Base-by-base conservation (phyloP, 768 basidiomycete species). In the Mycena indigotica region DNA sequence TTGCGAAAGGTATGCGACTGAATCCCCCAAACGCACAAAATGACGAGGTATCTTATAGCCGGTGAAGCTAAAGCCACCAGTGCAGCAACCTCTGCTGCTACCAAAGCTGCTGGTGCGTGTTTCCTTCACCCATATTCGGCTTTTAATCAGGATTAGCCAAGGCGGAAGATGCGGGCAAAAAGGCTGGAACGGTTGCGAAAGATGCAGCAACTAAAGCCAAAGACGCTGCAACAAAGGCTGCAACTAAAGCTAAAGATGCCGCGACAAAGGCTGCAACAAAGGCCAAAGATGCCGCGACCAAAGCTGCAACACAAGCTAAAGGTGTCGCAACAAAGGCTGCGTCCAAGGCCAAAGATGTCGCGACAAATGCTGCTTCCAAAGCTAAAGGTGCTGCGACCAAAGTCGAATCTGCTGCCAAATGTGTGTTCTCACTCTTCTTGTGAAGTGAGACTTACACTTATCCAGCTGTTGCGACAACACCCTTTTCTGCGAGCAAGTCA, bases 341-440 rank as follows among this genome's bases (percentile, higher is more conserved):
- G 15, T 35, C 15, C 5, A 55, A 35, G 16, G 53, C 28, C 19
- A 56, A 58, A 39, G 21, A 35, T 8, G 30, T 5, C 38, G 30
- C 53, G 24, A 52, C 40, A 5, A 54, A 49, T 3, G 28, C 29
- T 26, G 60, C 26, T n/a, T 35, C 24, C 2, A 50, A 28, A 3
- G 51, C 50, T 44, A 63, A 63, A 28, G 54, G 44, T 29, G n/a
- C 59, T 50, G 46, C 57, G 50, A 26, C 48, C 35, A 38, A 38
- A n/a, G 35, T n/a, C 35, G 35, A 10, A 10, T 38, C 41, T 44
- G 41, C 41, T 21, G 41, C 21, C 46, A 6, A 48, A 26, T 5
- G 46, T 48, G 10, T 28, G 46, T 48, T 48, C 15, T 25, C 24
- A 15, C 21, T 25, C 25, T 26, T 48, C 21, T 21, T 28, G 41